Conservation (phyloP, 768 basidiomycete genomes). For the Dentipellis fragilis region DNA sequence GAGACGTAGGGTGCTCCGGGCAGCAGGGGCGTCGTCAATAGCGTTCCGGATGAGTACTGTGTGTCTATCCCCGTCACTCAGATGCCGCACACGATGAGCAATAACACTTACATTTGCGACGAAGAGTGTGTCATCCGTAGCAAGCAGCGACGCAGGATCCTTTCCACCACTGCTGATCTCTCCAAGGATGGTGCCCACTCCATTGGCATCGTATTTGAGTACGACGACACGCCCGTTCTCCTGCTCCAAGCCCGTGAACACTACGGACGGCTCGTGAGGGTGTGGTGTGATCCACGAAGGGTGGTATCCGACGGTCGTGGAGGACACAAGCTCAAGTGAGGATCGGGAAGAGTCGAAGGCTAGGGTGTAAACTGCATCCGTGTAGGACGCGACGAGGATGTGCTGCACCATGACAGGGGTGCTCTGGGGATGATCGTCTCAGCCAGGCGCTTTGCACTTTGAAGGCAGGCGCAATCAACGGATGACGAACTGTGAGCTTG, state of each 20-base stretch:
- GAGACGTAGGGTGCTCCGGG: slow-evolving; percentile 35
- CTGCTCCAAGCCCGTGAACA: slow-evolving; percentile 61
- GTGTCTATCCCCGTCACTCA: not conserved
- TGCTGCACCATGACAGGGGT: slow-evolving; percentile 16
- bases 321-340: slow-evolving; percentile 35
- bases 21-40: slow-evolving; percentile 48
- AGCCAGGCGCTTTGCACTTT: too few relatives aligned
- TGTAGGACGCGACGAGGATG: slow-evolving; percentile 60
- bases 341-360: slow-evolving; percentile 43
- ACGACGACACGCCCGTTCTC: slow-evolving; percentile 54
- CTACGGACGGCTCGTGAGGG: slow-evolving; percentile 42
- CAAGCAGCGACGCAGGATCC: slow-evolving; percentile 57
- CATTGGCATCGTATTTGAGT: slow-evolving; percentile 45
- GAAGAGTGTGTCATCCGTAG: slow-evolving; percentile 46
- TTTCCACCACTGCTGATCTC: slow-evolving; percentile 43
- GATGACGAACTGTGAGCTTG: not conserved
- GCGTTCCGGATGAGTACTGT: slow-evolving; percentile 61
- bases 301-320: slow-evolving; percentile 43
- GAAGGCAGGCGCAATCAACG: too few relatives aligned
- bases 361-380: slow-evolving; percentile 52
- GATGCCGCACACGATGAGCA: not conserved
- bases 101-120: slow-evolving; percentile 58
- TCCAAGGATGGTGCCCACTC: slow-evolving; percentile 40
- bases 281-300: slow-evolving; percentile 73
- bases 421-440: not conserved